phyloP scores from a whole-genome alignment of 2,329 filamentous ascomycete species.

The Alternaria ethzedia region DNA sequence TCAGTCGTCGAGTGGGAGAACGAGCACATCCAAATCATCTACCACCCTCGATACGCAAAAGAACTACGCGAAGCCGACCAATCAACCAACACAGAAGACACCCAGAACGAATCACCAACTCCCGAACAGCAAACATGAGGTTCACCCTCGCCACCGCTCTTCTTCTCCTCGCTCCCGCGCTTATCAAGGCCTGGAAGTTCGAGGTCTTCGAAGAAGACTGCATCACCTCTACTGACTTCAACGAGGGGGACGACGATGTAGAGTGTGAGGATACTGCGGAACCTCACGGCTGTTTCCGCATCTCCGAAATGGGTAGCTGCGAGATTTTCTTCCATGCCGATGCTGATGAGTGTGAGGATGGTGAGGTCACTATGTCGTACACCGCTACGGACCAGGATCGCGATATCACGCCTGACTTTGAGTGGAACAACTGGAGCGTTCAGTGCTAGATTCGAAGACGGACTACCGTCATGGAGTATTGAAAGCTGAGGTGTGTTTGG shows the following conservation, averaged over 20 bases:
- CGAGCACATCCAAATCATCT: neutral
- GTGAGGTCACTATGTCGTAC: neutral
- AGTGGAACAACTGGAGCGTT: neutral
- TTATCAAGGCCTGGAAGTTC: neutral
- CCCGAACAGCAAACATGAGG: neutral
- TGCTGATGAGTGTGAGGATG: neutral
- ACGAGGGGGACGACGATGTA: neutral
- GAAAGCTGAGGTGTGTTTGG: neutral
- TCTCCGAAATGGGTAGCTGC: neutral
- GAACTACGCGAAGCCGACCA: neutral
- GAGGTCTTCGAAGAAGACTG: neutral
- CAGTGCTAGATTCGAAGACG: neutral
- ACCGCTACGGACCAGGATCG: neutral
- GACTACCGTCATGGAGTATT: neutral
- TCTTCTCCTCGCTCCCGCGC: neutral
- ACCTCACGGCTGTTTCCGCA: neutral
- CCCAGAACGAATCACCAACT: neutral
- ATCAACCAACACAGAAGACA: neutral
- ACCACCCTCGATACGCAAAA: neutral
- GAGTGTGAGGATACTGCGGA: neutral
- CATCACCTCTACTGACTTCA: neutral
- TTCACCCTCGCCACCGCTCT: neutral
- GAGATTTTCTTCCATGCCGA: neutral
- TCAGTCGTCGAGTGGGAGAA: neutral
- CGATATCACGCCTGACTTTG: neutral